Percentiles rank a stretch among this genome's conserved stretches.
Evolutionary conservation across 768 basidiomycete genomes (phyloP).

Genomic region (Coprinellus aureogranulatus): DNA sequence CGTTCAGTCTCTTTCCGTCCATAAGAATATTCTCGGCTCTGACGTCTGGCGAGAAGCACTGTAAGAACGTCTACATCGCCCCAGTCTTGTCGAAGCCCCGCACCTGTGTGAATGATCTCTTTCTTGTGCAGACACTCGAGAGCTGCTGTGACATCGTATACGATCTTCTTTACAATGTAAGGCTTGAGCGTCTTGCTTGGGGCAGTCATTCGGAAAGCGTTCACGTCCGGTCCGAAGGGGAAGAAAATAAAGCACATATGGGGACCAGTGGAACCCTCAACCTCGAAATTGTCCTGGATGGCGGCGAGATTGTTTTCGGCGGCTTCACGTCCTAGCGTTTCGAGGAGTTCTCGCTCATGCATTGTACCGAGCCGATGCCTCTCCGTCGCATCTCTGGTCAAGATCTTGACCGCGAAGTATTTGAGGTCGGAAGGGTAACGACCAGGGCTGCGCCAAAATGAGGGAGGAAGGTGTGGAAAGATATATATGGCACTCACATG

Average conservation of each 20-base stretch:
- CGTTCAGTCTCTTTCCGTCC: neutral
- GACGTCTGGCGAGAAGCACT: neutral
- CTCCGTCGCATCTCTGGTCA: neutral
- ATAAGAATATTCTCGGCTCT: neutral
- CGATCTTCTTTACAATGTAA: slow-evolving; percentile 2
- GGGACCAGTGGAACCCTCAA: slow-evolving; percentile 5
- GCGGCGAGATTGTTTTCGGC: neutral
- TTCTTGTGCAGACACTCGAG: slow-evolving; percentile 2
- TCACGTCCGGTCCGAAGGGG: slow-evolving; percentile 7
- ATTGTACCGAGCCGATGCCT: neutral
- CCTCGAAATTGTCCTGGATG: slow-evolving; percentile 1
- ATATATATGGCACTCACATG: neutral
- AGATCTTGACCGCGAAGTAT: neutral
- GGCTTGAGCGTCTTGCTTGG: slow-evolving; percentile 4
- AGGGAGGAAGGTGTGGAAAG: neutral
- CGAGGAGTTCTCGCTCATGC: neutral
- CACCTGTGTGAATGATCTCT: slow-evolving; percentile 8
- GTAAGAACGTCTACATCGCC: neutral
- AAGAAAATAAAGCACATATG: slow-evolving; percentile 10
- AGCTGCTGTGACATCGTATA: neutral
- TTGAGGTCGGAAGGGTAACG: neutral
- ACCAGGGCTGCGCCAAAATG: neutral
- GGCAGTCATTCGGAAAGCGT: slow-evolving; percentile 3
- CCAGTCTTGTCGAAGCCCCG: neutral
- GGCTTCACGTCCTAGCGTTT: neutral